phyloP scores from a whole-genome alignment of 345 rosid genomes.

The Balakata baccata region DNA sequence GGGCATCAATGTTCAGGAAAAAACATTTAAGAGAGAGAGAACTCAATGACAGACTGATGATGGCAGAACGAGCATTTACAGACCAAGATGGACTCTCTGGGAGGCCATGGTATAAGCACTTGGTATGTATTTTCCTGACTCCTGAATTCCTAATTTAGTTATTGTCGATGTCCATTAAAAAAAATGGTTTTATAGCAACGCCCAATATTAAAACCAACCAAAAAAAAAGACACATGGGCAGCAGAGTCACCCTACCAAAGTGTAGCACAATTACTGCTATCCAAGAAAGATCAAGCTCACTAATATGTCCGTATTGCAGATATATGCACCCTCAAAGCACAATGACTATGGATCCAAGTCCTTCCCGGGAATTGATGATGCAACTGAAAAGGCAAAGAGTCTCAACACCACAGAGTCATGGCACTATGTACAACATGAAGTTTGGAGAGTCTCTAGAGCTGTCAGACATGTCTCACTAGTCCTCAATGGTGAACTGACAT shows the following conservation, averaged over 20 bases:
- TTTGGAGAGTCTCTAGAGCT: constrained; percentile 80
- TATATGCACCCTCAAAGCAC: constrained; percentile 70
- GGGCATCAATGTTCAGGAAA: constrained; percentile 34
- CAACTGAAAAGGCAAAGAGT: constrained; percentile 52
- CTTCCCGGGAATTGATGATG: constrained; percentile 79
- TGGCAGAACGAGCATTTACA: constrained; percentile 75
- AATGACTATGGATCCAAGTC: constrained; percentile 67
- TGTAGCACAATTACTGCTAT: neutral
- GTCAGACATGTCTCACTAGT: constrained; percentile 59
- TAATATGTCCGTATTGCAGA: constrained; percentile 34
- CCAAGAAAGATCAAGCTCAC: neutral
- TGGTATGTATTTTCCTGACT: constrained; percentile 37
- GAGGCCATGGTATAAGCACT: constrained; percentile 70
- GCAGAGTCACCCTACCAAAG: neutral
- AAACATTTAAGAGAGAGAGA: constrained; percentile 47
- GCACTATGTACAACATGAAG: constrained; percentile 66
- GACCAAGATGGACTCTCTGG: constrained; percentile 66
- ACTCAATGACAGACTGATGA: constrained; percentile 72
- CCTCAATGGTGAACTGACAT: constrained; percentile 60
- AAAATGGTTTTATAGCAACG: neutral
- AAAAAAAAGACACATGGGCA: neutral
- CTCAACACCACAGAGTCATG: constrained; percentile 52
- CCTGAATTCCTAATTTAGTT: constrained; percentile 1
- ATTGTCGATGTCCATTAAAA: neutral
- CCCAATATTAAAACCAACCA: neutral